Evolutionary conservation across 2,329 filamentous ascomycete species (phyloP), one percentile per base, ranked within the genome.

Genomic region (Neopestalotiopsis sp.): DNA sequence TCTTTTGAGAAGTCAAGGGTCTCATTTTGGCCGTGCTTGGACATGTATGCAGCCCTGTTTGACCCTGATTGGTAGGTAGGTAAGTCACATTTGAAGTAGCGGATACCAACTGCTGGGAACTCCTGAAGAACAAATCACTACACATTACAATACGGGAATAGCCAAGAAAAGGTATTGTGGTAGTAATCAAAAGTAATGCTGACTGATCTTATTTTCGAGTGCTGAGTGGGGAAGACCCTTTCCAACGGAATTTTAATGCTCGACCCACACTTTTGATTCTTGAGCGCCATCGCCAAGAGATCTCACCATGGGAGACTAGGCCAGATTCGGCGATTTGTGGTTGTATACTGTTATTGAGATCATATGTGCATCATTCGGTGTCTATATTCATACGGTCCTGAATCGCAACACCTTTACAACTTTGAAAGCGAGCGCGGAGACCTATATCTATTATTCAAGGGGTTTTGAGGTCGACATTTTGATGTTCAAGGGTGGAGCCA

Each of bases 151-250:
- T 38, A 38, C 34, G 34, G 34, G 34, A 38, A 38, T 38, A 38
- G 34, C 34, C 6, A 38, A 38, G 34, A 7, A 38, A 53, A 3
- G 45, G 17, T 53, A 6, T 6, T n/a, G n/a, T n/a, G 9, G 45
- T 53, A 53, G 45, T 53, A 53, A 53, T 53, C 45, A 53, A 53
- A 53, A 53, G 45, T 20, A 53, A 53, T 53, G 45, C 45, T 53
- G 45, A 53, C 45, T 53, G 45, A 53, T 53, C 45, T 53, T 17
- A 53, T 53, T 53, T 9, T 28, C 24, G 24, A 28, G 24, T 28
- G 24, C 24, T 53, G 45, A 20, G 45, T 53, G 45, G 45, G 45
- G 45, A 7, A 14, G 17, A 53, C n/a, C n/a, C 45, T 17, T 53
- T 38, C 17, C 45, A n/a, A 17, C 45, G 45, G 45, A 53, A 53